Evolutionary conservation across 202 grass and related monocot species (phyloP).

Genomic region (Zoysia matrella): DNA sequence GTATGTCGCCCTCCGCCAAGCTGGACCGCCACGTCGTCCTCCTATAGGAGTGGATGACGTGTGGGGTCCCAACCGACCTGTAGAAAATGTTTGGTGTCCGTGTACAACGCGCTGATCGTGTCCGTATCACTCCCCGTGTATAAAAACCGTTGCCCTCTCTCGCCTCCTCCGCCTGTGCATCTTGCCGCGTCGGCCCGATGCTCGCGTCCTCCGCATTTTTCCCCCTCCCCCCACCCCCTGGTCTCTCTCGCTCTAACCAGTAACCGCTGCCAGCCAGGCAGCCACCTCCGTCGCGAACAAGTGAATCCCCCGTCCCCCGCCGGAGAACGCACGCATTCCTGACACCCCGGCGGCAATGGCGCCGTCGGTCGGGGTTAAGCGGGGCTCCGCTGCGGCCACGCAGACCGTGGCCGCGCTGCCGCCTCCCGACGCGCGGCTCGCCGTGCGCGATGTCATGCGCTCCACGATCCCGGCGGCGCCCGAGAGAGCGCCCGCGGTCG

Average conservation of each 20-base stretch:
- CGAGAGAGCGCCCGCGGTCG: constrained; percentile 30
- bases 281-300: no score
- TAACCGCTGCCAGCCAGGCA: no score
- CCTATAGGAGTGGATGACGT: background rate
- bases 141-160: no score
- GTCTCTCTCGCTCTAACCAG: no score
- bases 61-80: background rate
- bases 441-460: constrained; percentile 72
- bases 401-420: constrained; percentile 51
- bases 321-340: no score
- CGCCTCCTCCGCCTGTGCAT: no score
- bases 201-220: no score
- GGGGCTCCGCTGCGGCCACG: constrained; percentile 39
- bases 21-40: constrained; percentile 38
- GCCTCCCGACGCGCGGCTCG: constrained; percentile 49
- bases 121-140: no score
- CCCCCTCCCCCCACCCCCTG: no score
- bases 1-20: background rate
- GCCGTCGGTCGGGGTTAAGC: constrained; percentile 76
- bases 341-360: constrained; percentile 52
- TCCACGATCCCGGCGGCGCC: constrained; percentile 59
- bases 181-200: no score
- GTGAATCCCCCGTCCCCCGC: no score
- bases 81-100: background rate
- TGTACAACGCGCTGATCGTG: no score